phyloP scores from a whole-genome alignment of 2,329 filamentous ascomycete species.

The Pezicula radicicola region DNA sequence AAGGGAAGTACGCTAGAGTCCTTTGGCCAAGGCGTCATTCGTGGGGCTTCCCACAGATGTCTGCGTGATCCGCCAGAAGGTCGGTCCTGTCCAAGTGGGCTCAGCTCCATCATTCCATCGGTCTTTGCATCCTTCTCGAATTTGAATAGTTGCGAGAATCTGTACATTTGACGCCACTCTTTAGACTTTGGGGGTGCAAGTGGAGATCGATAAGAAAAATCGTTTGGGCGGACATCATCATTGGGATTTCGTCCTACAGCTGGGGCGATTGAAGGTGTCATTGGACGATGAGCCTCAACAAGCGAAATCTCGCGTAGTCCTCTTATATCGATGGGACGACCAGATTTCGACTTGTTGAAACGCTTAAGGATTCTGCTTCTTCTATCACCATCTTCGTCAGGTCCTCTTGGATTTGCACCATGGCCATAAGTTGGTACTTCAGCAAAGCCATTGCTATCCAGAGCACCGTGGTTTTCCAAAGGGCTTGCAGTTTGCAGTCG shows the following conservation, averaged over 20 bases:
- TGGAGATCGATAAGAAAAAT: constrained; percentile 24
- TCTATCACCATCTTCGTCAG: not conserved
- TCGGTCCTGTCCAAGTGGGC: not conserved
- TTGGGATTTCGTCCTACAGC: not conserved
- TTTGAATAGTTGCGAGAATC: constrained; percentile 11
- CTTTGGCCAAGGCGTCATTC: constrained; percentile 12
- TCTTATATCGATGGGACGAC: no score
- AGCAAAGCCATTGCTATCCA: constrained; percentile 4
- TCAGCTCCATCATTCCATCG: constrained; percentile 12
- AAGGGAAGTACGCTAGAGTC: constrained; percentile 10
- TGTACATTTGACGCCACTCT: constrained; percentile 25
- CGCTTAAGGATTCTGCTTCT: no score
- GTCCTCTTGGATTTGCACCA: not conserved
- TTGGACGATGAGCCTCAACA: constrained; percentile 9
- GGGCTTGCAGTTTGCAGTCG: not conserved
- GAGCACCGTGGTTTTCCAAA: not conserved
- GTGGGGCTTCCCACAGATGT: constrained; percentile 15
- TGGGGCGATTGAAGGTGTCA: constrained; percentile 2
- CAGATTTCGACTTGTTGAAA: no score
- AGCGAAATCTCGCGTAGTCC: constrained; percentile 9
- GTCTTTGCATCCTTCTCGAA: constrained; percentile 15
- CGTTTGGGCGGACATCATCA: constrained; percentile 4
- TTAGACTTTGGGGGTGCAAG: constrained; percentile 22
- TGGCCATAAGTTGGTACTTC: constrained; percentile 4
- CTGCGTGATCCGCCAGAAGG: constrained; percentile 9